A percentile compares a stretch with the other conserved stretches of the same genome.
Evolutionary conservation across 1,284 basidiomycete species (phyloP).

Genomic region (Ceratobasidium sp.): DNA sequence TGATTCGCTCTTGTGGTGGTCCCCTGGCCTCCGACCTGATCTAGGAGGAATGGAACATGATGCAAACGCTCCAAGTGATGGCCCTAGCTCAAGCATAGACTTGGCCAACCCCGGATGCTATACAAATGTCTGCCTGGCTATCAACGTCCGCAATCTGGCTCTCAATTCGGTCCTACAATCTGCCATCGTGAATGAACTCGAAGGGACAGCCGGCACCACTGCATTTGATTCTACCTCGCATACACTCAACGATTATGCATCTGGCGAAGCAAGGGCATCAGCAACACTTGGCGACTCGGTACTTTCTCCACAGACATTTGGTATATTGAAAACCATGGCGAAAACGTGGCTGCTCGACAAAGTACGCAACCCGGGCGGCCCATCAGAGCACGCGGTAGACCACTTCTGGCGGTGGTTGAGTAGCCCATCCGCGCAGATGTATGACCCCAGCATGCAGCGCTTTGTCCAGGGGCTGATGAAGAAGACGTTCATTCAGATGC

Average conservation of each 20-base stretch:
- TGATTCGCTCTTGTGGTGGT: constrained; percentile 98
- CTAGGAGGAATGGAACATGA: constrained; percentile 94
- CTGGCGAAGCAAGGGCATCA: constrained; percentile 74
- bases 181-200: constrained; percentile 92
- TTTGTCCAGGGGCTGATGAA: constrained; percentile 97
- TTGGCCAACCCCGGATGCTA: constrained; percentile 87
- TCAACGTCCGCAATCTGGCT: constrained; percentile 89
- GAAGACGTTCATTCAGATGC: constrained; percentile 95
- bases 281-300: constrained; percentile 89
- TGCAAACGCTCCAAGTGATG: constrained; percentile 66
- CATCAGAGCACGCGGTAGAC: constrained; percentile 61
- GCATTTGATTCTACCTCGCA: constrained; percentile 92
- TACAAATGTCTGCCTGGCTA: constrained; percentile 89
- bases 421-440: constrained; percentile 82
- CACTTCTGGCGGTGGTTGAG: constrained; percentile 99
- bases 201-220: constrained; percentile 88
- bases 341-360: constrained; percentile 90
- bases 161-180: constrained; percentile 95
- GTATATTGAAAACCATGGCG: constrained; percentile 85
- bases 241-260: constrained; percentile 88
- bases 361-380: constrained; percentile 66
- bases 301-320: constrained; percentile 88
- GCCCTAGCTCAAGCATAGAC: constrained; percentile 52
- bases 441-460: constrained; percentile 90
- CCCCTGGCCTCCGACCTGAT: constrained; percentile 85